A percentile compares a stretch with the other conserved stretches of the same genome.
These are phyloP conservation scores for Epichloe festucae DNA, from an alignment of 2,329 filamentous ascomycete species.

Conservation along the genomic window DNA sequence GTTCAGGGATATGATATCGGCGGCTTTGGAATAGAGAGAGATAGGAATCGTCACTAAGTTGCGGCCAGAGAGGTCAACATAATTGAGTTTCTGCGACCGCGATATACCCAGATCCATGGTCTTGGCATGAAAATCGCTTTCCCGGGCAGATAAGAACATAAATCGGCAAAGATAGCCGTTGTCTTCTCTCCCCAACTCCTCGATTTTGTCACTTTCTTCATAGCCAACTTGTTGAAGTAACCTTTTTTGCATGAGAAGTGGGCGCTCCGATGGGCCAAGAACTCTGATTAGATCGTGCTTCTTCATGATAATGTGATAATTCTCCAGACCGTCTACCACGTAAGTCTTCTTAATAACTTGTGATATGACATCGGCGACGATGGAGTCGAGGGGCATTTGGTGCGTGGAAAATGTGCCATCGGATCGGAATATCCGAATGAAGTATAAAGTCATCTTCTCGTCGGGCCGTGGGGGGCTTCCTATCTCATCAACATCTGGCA, in stretches of 20 bases:
- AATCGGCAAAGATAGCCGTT: slow-evolving; percentile 96
- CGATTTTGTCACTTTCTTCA: slow-evolving; percentile 70
- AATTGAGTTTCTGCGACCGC: slow-evolving; percentile 81
- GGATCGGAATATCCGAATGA: slow-evolving; percentile 86
- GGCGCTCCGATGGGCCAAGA: slow-evolving; percentile 64
- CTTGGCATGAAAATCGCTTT: slow-evolving; percentile 61
- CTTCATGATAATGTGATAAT: slow-evolving; percentile 90
- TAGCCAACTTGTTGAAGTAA: slow-evolving; percentile 89
- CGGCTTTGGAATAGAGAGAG: slow-evolving; percentile 77
- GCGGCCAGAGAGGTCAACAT: slow-evolving; percentile 80
- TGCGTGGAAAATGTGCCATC: slow-evolving; percentile 92
- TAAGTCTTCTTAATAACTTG: slow-evolving; percentile 92
- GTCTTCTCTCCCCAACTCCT: slow-evolving; percentile 90
- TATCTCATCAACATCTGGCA: slow-evolving; percentile 52
- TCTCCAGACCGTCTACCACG: slow-evolving; percentile 76
- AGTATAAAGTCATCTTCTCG: slow-evolving; percentile 67
- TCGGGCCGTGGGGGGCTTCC: slow-evolving; percentile 56
- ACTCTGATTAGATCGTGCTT: slow-evolving; percentile 85
- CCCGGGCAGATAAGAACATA: slow-evolving; percentile 80
- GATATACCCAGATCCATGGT: slow-evolving; percentile 66
- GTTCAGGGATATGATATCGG: slow-evolving; percentile 90
- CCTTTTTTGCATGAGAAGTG: slow-evolving; percentile 81
- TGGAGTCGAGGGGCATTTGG: slow-evolving; percentile 70
- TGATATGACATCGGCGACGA: slow-evolving; percentile 74
- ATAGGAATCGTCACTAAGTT: slow-evolving; percentile 95